phyloP scores from a whole-genome alignment of 352 stramenopile species.

The Globisporangium acanthophoron region DNA sequence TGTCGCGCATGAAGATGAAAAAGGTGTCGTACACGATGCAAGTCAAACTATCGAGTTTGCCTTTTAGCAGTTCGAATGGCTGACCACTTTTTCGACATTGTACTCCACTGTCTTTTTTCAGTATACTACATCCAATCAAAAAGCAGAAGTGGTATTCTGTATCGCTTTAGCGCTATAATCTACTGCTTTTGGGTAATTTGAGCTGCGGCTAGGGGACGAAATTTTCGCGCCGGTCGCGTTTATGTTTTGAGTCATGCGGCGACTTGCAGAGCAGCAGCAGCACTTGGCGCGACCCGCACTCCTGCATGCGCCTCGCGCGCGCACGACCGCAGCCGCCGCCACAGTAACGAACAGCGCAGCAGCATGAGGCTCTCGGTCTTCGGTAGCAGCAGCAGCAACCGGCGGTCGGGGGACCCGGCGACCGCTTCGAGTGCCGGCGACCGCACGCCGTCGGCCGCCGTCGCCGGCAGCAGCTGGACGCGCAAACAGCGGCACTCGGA shows the following conservation, averaged over 20 bases:
- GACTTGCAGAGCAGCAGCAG: too few relatives aligned
- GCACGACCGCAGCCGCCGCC: not conserved
- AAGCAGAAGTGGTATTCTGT: too few relatives aligned
- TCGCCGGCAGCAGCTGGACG: not conserved
- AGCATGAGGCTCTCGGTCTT: not conserved
- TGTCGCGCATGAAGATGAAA: too few relatives aligned
- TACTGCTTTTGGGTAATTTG: not conserved
- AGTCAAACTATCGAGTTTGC: too few relatives aligned
- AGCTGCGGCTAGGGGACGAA: not conserved
- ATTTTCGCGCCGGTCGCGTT: not conserved
- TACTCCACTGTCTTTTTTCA: not conserved
- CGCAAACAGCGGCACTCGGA: slow-evolving; percentile 12
- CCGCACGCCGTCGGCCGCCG: not conserved
- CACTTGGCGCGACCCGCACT: not conserved
- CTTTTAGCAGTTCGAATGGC: too few relatives aligned
- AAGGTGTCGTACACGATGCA: too few relatives aligned
- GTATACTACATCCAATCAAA: not conserved
- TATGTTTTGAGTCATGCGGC: too few relatives aligned
- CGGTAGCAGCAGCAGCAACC: not conserved
- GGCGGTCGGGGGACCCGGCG: not conserved
- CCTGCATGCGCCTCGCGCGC: not conserved
- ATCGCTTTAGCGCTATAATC: not conserved
- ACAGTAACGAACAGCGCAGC: not conserved
- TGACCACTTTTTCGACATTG: too few relatives aligned
- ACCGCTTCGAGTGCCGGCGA: not conserved